A percentile compares a stretch with the other conserved stretches of the same genome.
These are phyloP conservation scores for Coprinopsis sp. DNA, from an alignment of 768 basidiomycete species.

Conservation along the genomic window DNA sequence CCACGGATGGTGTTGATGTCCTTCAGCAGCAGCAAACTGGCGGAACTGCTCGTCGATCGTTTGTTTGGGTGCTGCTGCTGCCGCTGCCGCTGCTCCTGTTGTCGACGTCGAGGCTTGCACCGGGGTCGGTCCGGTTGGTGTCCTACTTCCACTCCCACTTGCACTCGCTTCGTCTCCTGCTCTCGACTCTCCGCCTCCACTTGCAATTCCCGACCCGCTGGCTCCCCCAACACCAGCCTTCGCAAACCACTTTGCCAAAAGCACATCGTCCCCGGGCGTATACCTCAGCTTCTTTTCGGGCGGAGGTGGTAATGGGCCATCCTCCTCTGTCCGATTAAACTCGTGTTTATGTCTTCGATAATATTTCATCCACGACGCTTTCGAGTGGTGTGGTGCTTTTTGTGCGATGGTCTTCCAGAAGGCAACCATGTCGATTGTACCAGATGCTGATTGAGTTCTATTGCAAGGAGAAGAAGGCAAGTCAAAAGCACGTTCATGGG, in stretches of 20 bases:
- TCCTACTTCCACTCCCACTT: too few species aligned
- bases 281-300: constrained; percentile 90
- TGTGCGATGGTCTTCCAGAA: constrained; percentile 33
- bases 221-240: too few species aligned
- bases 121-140: too few species aligned
- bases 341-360: constrained; percentile 88
- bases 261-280: constrained; percentile 70
- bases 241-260: constrained; percentile 77
- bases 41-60: constrained; percentile 84
- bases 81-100: too few species aligned
- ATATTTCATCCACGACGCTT: constrained; percentile 93
- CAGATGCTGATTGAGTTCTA: constrained; percentile 34
- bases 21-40: constrained; percentile 65
- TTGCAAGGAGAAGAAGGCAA: constrained; percentile 3
- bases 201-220: too few species aligned
- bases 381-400: constrained; percentile 82
- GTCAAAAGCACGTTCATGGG: too few species aligned
- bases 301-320: constrained; percentile 67
- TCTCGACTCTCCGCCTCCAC: too few species aligned
- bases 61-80: constrained; percentile 69
- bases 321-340: constrained; percentile 56
- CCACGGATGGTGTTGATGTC: constrained; percentile 77
- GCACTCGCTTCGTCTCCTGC: too few species aligned
- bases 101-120: too few species aligned
- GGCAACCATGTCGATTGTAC: constrained; percentile 28